Percentiles rank a stretch among this genome's conserved stretches.
These are phyloP conservation scores for Aspergillus sp. DNA, from an alignment of 2,329 filamentous ascomycete species.

Conservation along the genomic window DNA sequence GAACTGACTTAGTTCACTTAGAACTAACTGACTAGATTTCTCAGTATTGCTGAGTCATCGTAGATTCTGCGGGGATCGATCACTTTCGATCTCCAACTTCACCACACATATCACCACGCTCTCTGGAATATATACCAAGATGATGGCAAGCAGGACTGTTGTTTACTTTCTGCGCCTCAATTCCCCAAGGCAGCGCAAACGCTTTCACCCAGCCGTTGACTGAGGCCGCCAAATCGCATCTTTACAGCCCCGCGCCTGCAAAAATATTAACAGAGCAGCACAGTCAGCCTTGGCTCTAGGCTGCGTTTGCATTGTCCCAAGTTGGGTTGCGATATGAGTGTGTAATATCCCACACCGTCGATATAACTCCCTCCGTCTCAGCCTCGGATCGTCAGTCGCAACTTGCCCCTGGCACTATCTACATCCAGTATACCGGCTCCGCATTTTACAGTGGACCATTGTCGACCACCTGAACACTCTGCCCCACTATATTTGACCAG, in stretches of 20 bases:
- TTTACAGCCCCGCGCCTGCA: not conserved
- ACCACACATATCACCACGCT: not conserved
- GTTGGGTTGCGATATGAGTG: not conserved
- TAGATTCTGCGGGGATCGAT: constrained; percentile 37
- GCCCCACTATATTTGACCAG: constrained; percentile 13
- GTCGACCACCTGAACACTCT: not conserved
- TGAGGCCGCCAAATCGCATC: not conserved
- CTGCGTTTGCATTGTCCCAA: not conserved
- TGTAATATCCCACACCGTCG: not conserved
- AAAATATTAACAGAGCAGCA: not conserved
- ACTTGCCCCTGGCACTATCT: not conserved
- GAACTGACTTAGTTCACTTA: not conserved
- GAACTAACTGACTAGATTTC: not conserved
- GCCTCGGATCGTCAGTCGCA: not conserved
- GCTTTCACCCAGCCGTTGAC: not conserved
- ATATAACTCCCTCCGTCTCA: not conserved
- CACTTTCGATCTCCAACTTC: constrained; percentile 27
- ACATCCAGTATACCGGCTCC: constrained; percentile 8
- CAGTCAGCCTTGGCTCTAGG: not conserved
- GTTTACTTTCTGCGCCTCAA: too few species aligned
- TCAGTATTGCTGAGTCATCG: constrained; percentile 19
- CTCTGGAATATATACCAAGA: not conserved
- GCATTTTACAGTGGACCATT: constrained; percentile 12
- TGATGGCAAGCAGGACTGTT: not conserved
- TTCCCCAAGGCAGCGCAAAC: not conserved